phyloP scores from a whole-genome alignment of 2,329 filamentous ascomycete genomes.

The Didymella sp. region DNA sequence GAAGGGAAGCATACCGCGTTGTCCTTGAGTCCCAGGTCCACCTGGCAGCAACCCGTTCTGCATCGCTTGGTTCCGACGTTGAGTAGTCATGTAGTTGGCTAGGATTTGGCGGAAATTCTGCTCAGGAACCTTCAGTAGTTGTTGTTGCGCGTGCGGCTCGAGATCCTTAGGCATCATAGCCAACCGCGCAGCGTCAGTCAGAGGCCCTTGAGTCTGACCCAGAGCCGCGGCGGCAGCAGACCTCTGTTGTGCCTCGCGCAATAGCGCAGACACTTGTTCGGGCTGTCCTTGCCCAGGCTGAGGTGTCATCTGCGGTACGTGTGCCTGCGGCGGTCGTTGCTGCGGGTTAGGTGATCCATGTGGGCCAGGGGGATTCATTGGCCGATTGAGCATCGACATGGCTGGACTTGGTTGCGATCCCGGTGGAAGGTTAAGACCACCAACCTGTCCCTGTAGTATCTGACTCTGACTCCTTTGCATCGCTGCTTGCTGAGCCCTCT shows the following conservation, averaged over 20 bases:
- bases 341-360: conserved; percentile 44
- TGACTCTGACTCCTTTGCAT: conserved; percentile 39
- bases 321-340: conserved; percentile 45
- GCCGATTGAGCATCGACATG: conserved; percentile 59
- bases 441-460: conserved; percentile 45
- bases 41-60: conserved; percentile 32
- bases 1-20: conserved; percentile 40
- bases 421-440: conserved; percentile 53
- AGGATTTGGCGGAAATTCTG: conserved; percentile 42
- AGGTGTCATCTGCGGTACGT: conserved; percentile 47
- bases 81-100: conserved; percentile 32
- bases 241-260: conserved; percentile 48
- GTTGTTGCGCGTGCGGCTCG: conserved; percentile 38
- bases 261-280: conserved; percentile 37
- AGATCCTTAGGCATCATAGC: conserved; percentile 43
- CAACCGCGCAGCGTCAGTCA: conserved; percentile 44
- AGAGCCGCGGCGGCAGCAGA: conserved; percentile 41
- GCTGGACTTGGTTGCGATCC: conserved; percentile 53
- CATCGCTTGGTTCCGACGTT: conserved; percentile 33
- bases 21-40: conserved; percentile 30
- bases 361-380: conserved; percentile 57
- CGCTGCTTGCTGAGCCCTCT: conserved; percentile 49
- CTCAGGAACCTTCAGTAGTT: conserved; percentile 47
- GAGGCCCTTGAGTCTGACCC: conserved; percentile 34
- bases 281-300: conserved; percentile 40